A percentile compares a stretch with the other conserved stretches of the same genome.
Conservation (phyloP, 208 protist genomes). For the Trypanosoma avium region DNA sequence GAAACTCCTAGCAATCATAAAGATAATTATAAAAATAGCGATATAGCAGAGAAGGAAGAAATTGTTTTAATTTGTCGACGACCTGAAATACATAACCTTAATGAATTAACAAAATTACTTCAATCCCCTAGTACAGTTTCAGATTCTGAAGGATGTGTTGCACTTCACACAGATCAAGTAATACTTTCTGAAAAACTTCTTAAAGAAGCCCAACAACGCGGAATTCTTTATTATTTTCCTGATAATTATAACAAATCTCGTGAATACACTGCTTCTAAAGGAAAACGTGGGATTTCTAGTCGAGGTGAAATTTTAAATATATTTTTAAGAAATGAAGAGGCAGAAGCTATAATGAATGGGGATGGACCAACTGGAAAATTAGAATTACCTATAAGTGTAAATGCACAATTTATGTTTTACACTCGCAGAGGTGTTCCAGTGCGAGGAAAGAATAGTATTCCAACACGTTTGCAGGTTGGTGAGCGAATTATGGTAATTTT, state of each 20-base stretch:
- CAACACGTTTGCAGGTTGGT: conserved; percentile 47
- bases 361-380: conserved; percentile 17
- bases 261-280: conserved; percentile 10
- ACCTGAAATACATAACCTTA: conserved; percentile 49
- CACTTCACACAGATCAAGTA: conserved; percentile 86
- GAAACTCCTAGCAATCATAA: neutral
- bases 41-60: conserved; percentile 7
- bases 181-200: conserved; percentile 46
- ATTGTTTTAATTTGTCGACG: conserved; percentile 54
- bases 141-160: conserved; percentile 76
- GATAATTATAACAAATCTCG: conserved; percentile 44
- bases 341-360: conserved; percentile 3
- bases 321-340: conserved; percentile 21
- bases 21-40: neutral
- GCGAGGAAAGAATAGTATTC: conserved; percentile 54
- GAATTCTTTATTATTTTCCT: conserved; percentile 77
- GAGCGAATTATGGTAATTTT: conserved; percentile 65
- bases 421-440: conserved; percentile 61
- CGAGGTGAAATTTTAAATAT: conserved; percentile 2
- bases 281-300: conserved; percentile 3
- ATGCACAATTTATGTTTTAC: conserved; percentile 52
- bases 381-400: conserved; percentile 49
- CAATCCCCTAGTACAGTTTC: conserved; percentile 50
- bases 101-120: conserved; percentile 51
- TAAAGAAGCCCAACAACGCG: conserved; percentile 41